These are phyloP conservation scores for Vigna hirtella DNA, from an alignment of 306 rosid genomes.

Conservation along the genomic window DNA sequence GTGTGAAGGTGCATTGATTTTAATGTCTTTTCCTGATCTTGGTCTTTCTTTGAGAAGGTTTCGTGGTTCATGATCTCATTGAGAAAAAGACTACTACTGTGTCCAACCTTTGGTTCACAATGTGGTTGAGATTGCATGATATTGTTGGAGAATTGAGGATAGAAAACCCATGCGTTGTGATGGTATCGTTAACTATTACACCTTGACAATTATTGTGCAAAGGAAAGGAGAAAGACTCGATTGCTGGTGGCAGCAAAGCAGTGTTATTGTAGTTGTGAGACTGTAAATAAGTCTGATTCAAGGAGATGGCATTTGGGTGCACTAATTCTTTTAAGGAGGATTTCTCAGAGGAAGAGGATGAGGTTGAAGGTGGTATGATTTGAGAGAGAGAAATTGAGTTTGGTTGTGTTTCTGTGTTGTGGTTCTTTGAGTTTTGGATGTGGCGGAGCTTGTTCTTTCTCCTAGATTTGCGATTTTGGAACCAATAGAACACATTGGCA, in stretches of 20 bases:
- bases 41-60: conserved; percentile 47
- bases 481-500: conserved; percentile 96
- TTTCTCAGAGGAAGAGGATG: conserved; percentile 71
- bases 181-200: neutral
- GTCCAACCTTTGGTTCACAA: conserved; percentile 38
- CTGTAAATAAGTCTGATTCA: conserved; percentile 54
- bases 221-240: conserved; percentile 57
- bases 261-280: conserved; percentile 30
- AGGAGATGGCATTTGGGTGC: conserved; percentile 34
- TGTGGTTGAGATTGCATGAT: conserved; percentile 46
- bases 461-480: conserved; percentile 88
- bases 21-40: conserved; percentile 40
- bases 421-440: conserved; percentile 59
- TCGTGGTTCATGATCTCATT: conserved; percentile 60
- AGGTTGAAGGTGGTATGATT: conserved; percentile 5
- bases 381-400: conserved; percentile 12
- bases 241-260: conserved; percentile 11
- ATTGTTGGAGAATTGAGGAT: conserved; percentile 58
- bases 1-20: neutral
- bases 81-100: conserved; percentile 59
- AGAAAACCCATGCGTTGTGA: conserved; percentile 51
- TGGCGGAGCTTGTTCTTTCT: conserved; percentile 86
- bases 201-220: conserved; percentile 11
- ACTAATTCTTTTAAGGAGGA: conserved; percentile 51
- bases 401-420: neutral